phyloP scores from a whole-genome alignment of 176 grass and related monocot species.

The Hsuehochloa calcarea region DNA sequence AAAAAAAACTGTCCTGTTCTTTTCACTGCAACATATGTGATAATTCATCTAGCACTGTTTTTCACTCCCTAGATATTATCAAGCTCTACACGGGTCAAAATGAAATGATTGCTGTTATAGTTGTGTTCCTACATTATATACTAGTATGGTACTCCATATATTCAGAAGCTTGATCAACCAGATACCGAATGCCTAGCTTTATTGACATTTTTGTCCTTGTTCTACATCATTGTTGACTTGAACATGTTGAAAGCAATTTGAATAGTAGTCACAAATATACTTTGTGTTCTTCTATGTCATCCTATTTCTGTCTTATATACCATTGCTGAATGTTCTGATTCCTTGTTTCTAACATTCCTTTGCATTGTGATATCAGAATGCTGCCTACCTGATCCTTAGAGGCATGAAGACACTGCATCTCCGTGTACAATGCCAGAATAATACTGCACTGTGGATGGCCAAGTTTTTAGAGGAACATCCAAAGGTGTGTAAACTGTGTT shows the following conservation, averaged over 20 bases:
- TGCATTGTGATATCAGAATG: constrained; percentile 67
- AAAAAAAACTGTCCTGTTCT: neutral
- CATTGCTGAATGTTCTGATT: neutral
- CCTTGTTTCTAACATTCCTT: constrained; percentile 4
- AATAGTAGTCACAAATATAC: neutral
- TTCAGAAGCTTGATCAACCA: neutral
- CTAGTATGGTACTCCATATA: neutral
- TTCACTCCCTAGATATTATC: neutral
- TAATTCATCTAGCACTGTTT: neutral
- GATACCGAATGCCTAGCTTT: neutral
- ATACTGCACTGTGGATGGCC: constrained; percentile 91
- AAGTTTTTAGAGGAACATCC: constrained; percentile 99
- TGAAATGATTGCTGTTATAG: neutral
- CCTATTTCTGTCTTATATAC: neutral
- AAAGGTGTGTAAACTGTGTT: constrained; percentile 45
- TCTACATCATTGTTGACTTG: neutral
- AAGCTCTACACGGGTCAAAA: neutral
- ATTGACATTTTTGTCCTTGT: neutral
- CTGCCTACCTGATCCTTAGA: constrained; percentile 84
- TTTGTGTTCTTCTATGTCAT: neutral
- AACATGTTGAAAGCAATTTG: neutral
- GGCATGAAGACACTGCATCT: constrained; percentile 99
- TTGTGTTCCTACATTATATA: neutral
- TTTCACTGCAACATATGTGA: constrained; percentile 1
- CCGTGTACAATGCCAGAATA: constrained; percentile 93